A percentile compares a stretch with the other conserved stretches of the same genome.
These are phyloP conservation scores for Byssothecium circinans DNA, from an alignment of 2,329 filamentous ascomycete species.

Conservation along the genomic window DNA sequence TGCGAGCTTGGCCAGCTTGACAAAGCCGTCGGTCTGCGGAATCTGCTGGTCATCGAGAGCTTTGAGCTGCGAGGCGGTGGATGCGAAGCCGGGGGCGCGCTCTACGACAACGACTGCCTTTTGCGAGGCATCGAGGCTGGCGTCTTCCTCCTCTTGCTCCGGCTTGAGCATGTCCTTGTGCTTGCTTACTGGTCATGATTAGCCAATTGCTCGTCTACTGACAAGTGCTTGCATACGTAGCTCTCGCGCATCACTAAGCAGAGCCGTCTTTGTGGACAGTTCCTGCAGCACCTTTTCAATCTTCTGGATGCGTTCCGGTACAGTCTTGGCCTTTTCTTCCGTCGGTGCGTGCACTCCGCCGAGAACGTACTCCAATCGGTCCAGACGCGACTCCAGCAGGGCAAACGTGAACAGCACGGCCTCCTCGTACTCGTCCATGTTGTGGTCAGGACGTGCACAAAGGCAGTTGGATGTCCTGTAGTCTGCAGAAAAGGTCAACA, in stretches of 20 bases:
- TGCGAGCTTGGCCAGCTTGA: constrained; percentile 59
- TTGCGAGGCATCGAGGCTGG: constrained; percentile 25
- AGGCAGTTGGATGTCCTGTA: too few relatives aligned
- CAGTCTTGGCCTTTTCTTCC: constrained; percentile 28
- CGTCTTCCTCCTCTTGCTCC: constrained; percentile 18
- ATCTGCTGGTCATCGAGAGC: constrained; percentile 49
- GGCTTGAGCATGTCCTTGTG: constrained; percentile 45
- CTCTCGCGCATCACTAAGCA: constrained; percentile 45
- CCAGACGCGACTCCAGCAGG: constrained; percentile 49
- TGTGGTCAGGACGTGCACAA: constrained; percentile 17
- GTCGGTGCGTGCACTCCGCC: constrained; percentile 32
- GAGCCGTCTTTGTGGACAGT: constrained; percentile 44
- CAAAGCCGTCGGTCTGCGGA: constrained; percentile 48
- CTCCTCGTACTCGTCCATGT: constrained; percentile 45
- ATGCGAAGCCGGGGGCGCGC: constrained; percentile 47
- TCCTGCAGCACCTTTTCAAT: constrained; percentile 44
- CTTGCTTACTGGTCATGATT: constrained; percentile 37
- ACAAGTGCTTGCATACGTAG: constrained; percentile 30
- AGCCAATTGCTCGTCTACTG: constrained; percentile 8
- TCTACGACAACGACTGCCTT: constrained; percentile 47
- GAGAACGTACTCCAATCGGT: constrained; percentile 48
- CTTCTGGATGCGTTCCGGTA: constrained; percentile 40
- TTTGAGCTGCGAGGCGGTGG: constrained; percentile 48
- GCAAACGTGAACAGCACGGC: constrained; percentile 46
- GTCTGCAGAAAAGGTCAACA: too few relatives aligned